phyloP scores from a whole-genome alignment of 2,329 filamentous ascomycete species.

The Curvularia sp. region DNA sequence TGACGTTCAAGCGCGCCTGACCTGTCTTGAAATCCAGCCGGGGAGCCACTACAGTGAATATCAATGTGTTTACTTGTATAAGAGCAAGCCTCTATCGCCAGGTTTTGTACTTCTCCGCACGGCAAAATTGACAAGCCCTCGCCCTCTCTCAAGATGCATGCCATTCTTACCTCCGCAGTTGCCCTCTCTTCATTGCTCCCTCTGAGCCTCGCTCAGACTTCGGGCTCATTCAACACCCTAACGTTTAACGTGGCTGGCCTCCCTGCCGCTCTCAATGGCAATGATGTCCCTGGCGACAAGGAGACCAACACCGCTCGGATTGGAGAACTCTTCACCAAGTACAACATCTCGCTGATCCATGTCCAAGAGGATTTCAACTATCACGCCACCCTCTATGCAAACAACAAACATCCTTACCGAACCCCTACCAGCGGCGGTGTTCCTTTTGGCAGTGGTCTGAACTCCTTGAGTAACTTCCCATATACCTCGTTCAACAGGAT shows the following conservation, averaged over 20 bases:
- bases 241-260: conserved; percentile 68
- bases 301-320: conserved; percentile 63
- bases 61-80: conserved; percentile 12
- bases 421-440: conserved; percentile 71
- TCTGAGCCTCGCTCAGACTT: conserved; percentile 29
- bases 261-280: conserved; percentile 63
- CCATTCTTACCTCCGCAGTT: conserved; percentile 11
- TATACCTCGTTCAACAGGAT: conserved; percentile 64
- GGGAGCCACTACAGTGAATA: not conserved
- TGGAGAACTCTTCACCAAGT: conserved; percentile 63
- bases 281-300: conserved; percentile 69
- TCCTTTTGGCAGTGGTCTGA: conserved; percentile 68
- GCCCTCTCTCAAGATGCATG: conserved; percentile 21
- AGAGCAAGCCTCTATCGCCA: conserved; percentile 2
- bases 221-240: conserved; percentile 60
- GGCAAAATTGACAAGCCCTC: conserved; percentile 2
- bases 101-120: not conserved
- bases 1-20: conserved; percentile 2
- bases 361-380: conserved; percentile 75
- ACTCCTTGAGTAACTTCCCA: conserved; percentile 66
- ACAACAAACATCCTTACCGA: conserved; percentile 65
- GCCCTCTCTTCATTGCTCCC: conserved; percentile 18
- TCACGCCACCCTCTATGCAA: conserved; percentile 66
- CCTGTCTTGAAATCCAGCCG: conserved; percentile 6
- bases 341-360: conserved; percentile 68